Evolutionary conservation across 2,329 filamentous ascomycete species (phyloP), one percentile per base, ranked within the genome.

Genomic region (Trichocomaceae sp.): DNA sequence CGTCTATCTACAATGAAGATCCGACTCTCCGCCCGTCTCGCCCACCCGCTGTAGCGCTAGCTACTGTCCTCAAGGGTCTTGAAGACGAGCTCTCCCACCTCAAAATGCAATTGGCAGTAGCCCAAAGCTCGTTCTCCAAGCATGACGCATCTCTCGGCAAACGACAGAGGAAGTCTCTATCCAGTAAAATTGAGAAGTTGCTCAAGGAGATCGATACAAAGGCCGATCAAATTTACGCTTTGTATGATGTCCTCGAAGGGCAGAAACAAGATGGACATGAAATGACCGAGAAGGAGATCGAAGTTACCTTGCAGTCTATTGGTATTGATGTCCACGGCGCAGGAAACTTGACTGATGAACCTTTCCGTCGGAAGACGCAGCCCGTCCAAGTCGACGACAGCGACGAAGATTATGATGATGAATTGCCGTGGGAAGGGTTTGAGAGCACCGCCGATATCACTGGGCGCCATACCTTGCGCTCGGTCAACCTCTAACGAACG

Each of bases 181-280:
- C 81, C 26, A 76, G 75, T 26, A 80, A 79, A 54, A 85, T 92
- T 35, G 78, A 83, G 58, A 75, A 74, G 20, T 65, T 90, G 19
- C 74, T 86, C 42, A 78, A 78, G 58, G 78, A 81, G 51, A 81
- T 90, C 22, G 86, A 90, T 63, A 78, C 80, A 64, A 90, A 91
- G 71, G 83, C 84, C 23, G 85, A 88, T 58, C 87, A 91, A 69
- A 84, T 95, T 42, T 95, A 95, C 71, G 81, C 83, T 42, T 76
- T 95, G 13, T 88, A 91, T 62, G 90, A 95, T 67, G 88, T 93
- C 1, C 77, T 93, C 0, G 88, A 92, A 69, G 88, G 86, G 5
- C 87, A 91, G 67, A 88, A 87, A 72, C 77, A 77, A 33, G 78
- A 79, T 2, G 83, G 83, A 0, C 80, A 83, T 63, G 77, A 79